Base-by-base conservation (phyloP, 768 basidiomycete genomes). In the Sistotremastrum niveocremeum region DNA sequence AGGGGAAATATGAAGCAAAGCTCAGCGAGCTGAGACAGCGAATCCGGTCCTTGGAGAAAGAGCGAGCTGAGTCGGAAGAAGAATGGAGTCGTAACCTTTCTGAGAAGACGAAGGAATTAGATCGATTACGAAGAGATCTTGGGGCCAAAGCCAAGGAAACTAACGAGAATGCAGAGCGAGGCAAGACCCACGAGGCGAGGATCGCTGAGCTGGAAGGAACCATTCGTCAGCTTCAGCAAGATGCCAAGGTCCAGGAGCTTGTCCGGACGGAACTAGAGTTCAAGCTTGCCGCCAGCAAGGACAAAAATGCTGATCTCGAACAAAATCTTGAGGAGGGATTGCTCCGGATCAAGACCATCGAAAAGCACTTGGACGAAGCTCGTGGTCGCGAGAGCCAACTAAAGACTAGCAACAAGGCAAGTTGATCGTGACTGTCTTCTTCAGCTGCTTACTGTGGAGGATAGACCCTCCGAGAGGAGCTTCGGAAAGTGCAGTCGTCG, bases 401-500 rank as follows among this genome's bases (percentile, higher is more conserved):
- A 31, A 77, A 80, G 44, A 58, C 73, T 6, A 78, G 73, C 44
- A 94, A 89, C 61, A 94, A 90, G 72, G 90, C 82, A 53, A 46
- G 62, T 48, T 45, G 41, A 7, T 1, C 20, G n/a, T 47, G 31
- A 46, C 10, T 8, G 20, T 34, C 34, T 11, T 34, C 6, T 33
- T 10, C 32, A 37, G 41, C 20, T 43, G 5, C 55, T 58, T 31
- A 54, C 7, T 32, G 11, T 34, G 38, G 32, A 34, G 6, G 36
- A 39, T 57, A 94, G 87, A 87, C 78, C 0, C 67, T 98, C 11
- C 81, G 93, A 6, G 95, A 98, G 44, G 94, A 99, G 58, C 64
- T 99, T 40, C 81, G 90, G 37, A 98, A 98, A 60, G 81, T 99
- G 2, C 95, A 98, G 61, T 86, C 84, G 1, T 94, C 91, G 12